phyloP scores from a whole-genome alignment of 2,329 filamentous ascomycete species.

The Trichoderma hamatum region DNA sequence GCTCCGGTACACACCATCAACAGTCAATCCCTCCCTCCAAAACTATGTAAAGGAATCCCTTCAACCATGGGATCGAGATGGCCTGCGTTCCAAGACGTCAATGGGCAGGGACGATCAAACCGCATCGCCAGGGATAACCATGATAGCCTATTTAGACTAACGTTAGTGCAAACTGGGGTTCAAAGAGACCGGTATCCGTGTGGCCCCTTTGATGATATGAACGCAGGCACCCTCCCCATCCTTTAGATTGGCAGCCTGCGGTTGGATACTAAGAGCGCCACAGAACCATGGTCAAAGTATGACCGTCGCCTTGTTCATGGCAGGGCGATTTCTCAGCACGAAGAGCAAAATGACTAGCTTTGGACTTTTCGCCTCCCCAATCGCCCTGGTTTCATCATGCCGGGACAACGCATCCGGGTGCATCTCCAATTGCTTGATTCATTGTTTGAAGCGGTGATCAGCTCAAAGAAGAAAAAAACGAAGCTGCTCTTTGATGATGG shows the following conservation, averaged over 20 bases:
- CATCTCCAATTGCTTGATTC: background rate
- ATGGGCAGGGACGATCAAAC: constrained; percentile 19
- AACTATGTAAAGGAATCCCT: background rate
- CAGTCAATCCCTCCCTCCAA: background rate
- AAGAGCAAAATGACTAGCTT: background rate
- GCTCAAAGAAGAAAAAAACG: background rate
- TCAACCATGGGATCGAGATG: constrained; percentile 14
- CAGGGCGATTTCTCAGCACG: background rate
- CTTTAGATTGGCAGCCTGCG: background rate
- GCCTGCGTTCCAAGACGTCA: constrained; percentile 16
- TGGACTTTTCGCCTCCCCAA: background rate
- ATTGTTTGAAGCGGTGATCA: background rate
- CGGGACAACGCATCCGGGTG: background rate
- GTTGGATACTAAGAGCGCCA: constrained; percentile 14
- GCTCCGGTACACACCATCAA: background rate
- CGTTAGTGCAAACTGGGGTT: constrained; percentile 21
- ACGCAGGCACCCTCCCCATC: constrained; percentile 5
- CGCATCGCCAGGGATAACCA: constrained; percentile 8
- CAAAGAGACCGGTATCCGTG: background rate
- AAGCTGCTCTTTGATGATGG: background rate
- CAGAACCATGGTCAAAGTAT: constrained; percentile 15
- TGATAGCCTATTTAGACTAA: constrained; percentile 11
- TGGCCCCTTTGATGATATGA: background rate
- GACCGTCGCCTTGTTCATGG: background rate
- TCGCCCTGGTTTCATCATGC: background rate